Evolutionary conservation across 306 rosid genomes (phyloP).

Genomic region (Castanea crenata): DNA sequence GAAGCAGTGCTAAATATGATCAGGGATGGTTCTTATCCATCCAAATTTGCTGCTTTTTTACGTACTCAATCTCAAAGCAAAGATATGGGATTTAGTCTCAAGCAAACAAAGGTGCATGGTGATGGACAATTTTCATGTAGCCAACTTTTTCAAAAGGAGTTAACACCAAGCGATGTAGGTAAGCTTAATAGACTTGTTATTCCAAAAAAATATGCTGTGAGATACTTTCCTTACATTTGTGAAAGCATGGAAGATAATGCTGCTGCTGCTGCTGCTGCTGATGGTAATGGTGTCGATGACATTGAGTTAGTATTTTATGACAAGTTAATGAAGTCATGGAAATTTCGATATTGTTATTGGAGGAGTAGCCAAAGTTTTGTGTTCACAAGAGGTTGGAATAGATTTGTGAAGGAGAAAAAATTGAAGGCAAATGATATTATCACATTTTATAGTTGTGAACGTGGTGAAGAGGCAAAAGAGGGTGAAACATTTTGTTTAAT

Average conservation of each 20-base stretch:
- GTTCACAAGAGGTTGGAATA: constrained; percentile 59
- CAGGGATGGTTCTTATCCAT: constrained; percentile 68
- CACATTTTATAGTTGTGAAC: constrained; percentile 41
- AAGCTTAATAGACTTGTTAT: constrained; percentile 84
- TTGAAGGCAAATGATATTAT: constrained; percentile 44
- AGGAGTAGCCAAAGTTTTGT: constrained; percentile 51
- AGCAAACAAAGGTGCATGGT: constrained; percentile 22
- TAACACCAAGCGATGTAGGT: constrained; percentile 89
- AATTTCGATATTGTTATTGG: constrained; percentile 54
- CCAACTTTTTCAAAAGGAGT: constrained; percentile 70
- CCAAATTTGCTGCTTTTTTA: constrained; percentile 51
- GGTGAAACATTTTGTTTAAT: constrained; percentile 37
- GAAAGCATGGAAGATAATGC: constrained; percentile 20
- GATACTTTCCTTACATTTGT: constrained; percentile 55
- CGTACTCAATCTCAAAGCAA: constrained; percentile 16
- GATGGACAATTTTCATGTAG: constrained; percentile 33
- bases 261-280: neutral
- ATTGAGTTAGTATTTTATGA: constrained; percentile 45
- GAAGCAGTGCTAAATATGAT: constrained; percentile 65
- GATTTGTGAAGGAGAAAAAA: constrained; percentile 48
- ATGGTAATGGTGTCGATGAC: constrained; percentile 13
- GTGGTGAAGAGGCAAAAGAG: constrained; percentile 21
- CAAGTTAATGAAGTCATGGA: constrained; percentile 40
- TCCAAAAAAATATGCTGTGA: constrained; percentile 69
- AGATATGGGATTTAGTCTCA: neutral